Evolutionary conservation across 352 stramenopile genomes (phyloP).

Genomic region (Lagenidium giganteum): DNA sequence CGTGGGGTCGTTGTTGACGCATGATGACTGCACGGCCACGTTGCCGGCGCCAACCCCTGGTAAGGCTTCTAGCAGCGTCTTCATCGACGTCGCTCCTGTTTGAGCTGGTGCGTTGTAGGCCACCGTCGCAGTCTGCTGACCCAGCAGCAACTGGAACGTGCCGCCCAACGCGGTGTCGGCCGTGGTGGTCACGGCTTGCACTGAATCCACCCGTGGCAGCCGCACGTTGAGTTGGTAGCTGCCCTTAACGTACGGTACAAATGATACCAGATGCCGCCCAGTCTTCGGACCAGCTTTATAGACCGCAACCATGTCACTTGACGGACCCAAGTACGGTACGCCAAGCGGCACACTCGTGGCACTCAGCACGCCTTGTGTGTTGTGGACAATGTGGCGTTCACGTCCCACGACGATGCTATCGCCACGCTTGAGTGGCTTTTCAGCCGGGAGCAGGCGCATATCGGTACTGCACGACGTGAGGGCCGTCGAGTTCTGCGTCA

Average conservation of each 20-base stretch:
- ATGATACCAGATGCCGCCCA: slow-evolving; percentile 80
- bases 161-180: slow-evolving; percentile 54
- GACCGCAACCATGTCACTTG: slow-evolving; percentile 50
- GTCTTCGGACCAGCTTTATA: slow-evolving; percentile 58
- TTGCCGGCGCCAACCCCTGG: slow-evolving; percentile 34
- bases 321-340: slow-evolving; percentile 47
- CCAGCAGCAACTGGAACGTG: slow-evolving; percentile 56
- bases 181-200: slow-evolving; percentile 60
- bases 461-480: slow-evolving; percentile 44
- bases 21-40: slow-evolving; percentile 25
- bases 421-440: slow-evolving; percentile 55
- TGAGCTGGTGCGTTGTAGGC: slow-evolving; percentile 48
- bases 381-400: slow-evolving; percentile 65
- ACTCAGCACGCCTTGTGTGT: slow-evolving; percentile 45
- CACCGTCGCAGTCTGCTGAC: slow-evolving; percentile 27
- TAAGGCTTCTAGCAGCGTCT: slow-evolving; percentile 62
- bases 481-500: slow-evolving; percentile 11
- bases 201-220: slow-evolving; percentile 63
- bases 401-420: slow-evolving; percentile 78
- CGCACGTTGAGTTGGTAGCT: slow-evolving; percentile 85
- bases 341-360: slow-evolving; percentile 64
- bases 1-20: slow-evolving; percentile 27
- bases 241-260: slow-evolving; percentile 90
- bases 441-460: slow-evolving; percentile 21
- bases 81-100: slow-evolving; percentile 21